Conservation (phyloP, 169 alveolate species). For the Plasmodium fragile region DNA sequence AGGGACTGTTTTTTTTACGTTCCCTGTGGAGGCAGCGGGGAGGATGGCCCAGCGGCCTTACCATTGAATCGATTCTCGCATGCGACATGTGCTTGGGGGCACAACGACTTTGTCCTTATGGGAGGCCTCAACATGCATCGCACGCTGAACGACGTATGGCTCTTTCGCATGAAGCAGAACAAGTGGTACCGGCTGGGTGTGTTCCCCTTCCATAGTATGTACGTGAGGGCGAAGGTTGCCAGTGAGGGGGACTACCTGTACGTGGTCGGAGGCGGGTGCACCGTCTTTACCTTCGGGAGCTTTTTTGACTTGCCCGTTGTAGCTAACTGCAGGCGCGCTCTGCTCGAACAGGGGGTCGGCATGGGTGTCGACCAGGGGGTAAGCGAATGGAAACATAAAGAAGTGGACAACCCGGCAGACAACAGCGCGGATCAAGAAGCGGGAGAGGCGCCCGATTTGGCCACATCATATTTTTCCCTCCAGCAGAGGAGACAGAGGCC, state of each 20-base stretch:
- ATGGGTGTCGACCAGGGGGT: background rate
- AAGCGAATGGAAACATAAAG: background rate
- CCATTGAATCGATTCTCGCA: slow-evolving; percentile 60
- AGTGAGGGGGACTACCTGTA: slow-evolving; percentile 16
- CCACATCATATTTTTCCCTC: background rate
- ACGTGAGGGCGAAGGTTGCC: slow-evolving; percentile 52
- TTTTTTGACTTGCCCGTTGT: slow-evolving; percentile 46
- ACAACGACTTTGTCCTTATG: slow-evolving; percentile 12
- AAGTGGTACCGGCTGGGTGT: slow-evolving; percentile 47
- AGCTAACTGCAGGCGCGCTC: background rate
- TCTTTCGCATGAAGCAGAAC: slow-evolving; percentile 21
- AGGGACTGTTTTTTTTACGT: slow-evolving; percentile 17
- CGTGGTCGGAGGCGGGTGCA: slow-evolving; percentile 67
- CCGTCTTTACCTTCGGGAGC: slow-evolving; percentile 62
- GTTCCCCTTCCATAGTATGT: slow-evolving; percentile 24
- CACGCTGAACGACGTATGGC: slow-evolving; percentile 56
- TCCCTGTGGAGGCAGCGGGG: background rate
- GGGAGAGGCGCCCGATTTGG: background rate
- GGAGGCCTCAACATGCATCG: slow-evolving; percentile 54
- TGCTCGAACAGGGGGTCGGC: background rate
- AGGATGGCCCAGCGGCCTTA: slow-evolving; percentile 7
- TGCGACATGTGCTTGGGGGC: slow-evolving; percentile 4
- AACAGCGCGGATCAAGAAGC: background rate
- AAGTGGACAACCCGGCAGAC: background rate
- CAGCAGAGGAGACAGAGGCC: background rate